Base-by-base conservation (phyloP, 805 yeast genomes). In the Candida takata region DNA sequence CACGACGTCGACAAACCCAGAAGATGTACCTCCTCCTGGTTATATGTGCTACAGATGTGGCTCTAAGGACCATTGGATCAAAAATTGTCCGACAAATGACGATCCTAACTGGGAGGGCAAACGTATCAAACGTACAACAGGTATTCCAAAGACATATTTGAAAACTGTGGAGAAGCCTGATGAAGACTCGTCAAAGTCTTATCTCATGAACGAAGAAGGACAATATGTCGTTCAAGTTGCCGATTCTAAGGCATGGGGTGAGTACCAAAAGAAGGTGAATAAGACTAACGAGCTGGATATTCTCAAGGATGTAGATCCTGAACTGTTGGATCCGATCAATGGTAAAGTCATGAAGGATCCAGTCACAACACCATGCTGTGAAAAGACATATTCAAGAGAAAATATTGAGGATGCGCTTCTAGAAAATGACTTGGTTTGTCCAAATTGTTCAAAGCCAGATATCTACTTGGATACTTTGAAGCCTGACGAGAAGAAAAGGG, bases 1-100 rank as follows among this genome's bases (percentile, higher is more conserved):
- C 20, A 33, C 34, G 18, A 13, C 36, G 2, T 18, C 42, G 4
- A 29, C 57, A 34, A 46, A 57, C 29, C 67, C 46, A 52, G 95
- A 85, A 38, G 88, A 81, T 45, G 70, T 74, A 6, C 96, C 96
- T 8, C 98, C 98, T 1, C 90, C 95, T 6, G 95, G 95, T 2
- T 92, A 92, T 52, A 82, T 90, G 55, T 92, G 99, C 58, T 90
- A 92, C 57, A 70, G 96, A 54, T 92, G 99, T 65, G 97, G 97
- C 33, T 85, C 84, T 20, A 84, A 86, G 58, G 92, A 86, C 38
- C 99, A 92, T 58, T 90, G 95, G 87, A 90, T 92, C 41, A 84
- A 83, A 54, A 85, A 87, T 50, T 92, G 99, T 65, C 98, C 99
- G 0, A 85, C 95, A 4, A 82, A 84, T 52, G 77, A 75, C 29